phyloP scores from a whole-genome alignment of 2,329 filamentous ascomycete species.

The Cordyceps fumosorosea region DNA sequence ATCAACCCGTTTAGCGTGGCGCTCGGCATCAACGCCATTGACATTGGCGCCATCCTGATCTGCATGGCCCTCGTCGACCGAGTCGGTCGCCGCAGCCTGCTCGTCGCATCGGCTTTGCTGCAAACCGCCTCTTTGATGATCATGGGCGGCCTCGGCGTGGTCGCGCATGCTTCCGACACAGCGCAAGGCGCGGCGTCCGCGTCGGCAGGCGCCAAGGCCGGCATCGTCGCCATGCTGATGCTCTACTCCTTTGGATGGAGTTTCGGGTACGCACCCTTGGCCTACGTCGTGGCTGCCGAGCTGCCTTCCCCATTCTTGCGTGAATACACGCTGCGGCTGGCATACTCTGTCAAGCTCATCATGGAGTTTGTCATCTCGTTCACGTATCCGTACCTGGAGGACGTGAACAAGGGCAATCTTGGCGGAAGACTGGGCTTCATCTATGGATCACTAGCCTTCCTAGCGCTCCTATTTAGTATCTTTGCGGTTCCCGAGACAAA shows the following conservation, averaged over 20 bases:
- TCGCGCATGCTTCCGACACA: constrained; percentile 12
- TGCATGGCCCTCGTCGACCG: constrained; percentile 18
- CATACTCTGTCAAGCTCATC: neutral
- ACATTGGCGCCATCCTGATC: constrained; percentile 15
- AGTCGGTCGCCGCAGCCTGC: constrained; percentile 18
- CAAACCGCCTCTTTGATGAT: constrained; percentile 26
- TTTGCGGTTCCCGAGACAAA: neutral
- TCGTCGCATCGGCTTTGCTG: constrained; percentile 22
- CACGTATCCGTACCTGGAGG: neutral
- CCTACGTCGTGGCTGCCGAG: constrained; percentile 30
- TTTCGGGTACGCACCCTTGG: constrained; percentile 28
- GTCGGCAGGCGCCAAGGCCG: constrained; percentile 16
- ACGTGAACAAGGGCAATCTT: neutral
- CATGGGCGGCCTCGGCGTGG: constrained; percentile 31
- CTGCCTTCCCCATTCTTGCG: constrained; percentile 21
- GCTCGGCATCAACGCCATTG: constrained; percentile 18
- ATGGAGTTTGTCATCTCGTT: constrained; percentile 4
- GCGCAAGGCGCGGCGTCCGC: neutral
- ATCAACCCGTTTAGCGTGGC: constrained; percentile 24
- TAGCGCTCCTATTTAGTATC: neutral
- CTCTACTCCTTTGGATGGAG: constrained; percentile 26
- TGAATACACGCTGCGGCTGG: neutral
- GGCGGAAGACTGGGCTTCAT: neutral
- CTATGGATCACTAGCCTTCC: neutral
- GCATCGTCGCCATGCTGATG: constrained; percentile 27